Percentiles rank a stretch among this genome's conserved stretches.
phyloP scores from a whole-genome alignment of 805 yeast genomes.

The Kuraishia piskuri region DNA sequence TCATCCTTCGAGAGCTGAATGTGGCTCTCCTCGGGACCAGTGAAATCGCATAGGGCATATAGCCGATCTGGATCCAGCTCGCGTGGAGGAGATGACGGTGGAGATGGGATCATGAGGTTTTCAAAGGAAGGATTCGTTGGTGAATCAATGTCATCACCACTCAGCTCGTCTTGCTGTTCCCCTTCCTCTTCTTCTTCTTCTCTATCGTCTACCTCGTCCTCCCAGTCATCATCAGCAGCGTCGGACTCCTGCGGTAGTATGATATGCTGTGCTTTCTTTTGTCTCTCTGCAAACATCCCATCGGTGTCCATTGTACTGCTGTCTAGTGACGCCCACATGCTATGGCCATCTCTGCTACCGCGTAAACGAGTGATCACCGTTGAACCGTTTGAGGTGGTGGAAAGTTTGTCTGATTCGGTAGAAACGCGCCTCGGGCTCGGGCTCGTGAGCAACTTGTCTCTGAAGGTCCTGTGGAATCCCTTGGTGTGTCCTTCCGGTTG shows the following conservation, averaged over 20 bases:
- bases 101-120: slow-evolving; percentile 36
- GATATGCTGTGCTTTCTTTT: not conserved
- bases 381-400: not conserved
- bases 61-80: slow-evolving; percentile 77
- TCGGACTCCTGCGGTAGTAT: not conserved
- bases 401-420: not conserved
- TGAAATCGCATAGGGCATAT: slow-evolving; percentile 81
- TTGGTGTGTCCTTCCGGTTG: not conserved
- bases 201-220: not conserved
- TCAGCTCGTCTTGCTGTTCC: not conserved
- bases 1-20: slow-evolving; percentile 74
- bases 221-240: not conserved
- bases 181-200: not conserved
- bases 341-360: not conserved
- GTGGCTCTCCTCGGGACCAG: slow-evolving; percentile 91
- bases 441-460: not conserved
- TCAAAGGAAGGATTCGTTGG: not conserved
- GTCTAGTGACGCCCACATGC: not conserved
- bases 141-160: not conserved
- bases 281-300: not conserved
- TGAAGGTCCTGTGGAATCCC: not conserved
- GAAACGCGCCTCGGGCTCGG: not conserved
- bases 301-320: not conserved
- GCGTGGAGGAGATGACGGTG: slow-evolving; percentile 72
- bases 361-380: not conserved